A percentile compares a stretch with the other conserved stretches of the same genome.
phyloP scores from a whole-genome alignment of 2,329 filamentous ascomycete genomes.

The Thyridium curvatum region DNA sequence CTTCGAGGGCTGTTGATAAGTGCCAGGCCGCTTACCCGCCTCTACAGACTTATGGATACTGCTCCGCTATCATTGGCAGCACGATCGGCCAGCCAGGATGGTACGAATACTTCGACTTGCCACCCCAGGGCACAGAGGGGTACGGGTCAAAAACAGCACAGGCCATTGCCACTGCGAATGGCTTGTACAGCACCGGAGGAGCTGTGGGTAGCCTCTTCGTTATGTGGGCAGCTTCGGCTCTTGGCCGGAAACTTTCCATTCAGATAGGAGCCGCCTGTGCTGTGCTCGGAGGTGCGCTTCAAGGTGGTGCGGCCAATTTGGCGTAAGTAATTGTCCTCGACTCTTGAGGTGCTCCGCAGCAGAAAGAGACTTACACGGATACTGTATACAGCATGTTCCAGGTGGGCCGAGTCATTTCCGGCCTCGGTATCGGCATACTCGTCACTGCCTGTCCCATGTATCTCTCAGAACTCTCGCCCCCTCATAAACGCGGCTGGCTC shows the following conservation, averaged over 20 bases:
- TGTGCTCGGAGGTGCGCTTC: conserved; percentile 38
- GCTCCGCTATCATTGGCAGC: conserved; percentile 40
- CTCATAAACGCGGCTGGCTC: conserved; percentile 33
- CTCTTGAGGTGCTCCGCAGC: no score
- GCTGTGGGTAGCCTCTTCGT: conserved; percentile 39
- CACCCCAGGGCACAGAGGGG: conserved; percentile 31
- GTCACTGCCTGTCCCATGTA: conserved; percentile 38
- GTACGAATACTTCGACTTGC: conserved; percentile 42
- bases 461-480: conserved; percentile 32
- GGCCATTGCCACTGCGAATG: conserved; percentile 41
- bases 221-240: conserved; percentile 39
- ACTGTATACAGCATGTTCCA: conserved; percentile 32
- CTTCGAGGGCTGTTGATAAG: no score
- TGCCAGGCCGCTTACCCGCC: background rate
- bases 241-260: conserved; percentile 37
- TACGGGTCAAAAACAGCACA: conserved; percentile 38
- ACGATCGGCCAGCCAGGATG: conserved; percentile 47
- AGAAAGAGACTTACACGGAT: no score
- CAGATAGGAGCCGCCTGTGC: conserved; percentile 36
- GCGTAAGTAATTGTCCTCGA: conserved; percentile 19
- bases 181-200: conserved; percentile 40
- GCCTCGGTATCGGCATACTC: conserved; percentile 32
- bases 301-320: conserved; percentile 35
- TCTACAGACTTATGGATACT: conserved; percentile 42
- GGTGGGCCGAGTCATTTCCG: conserved; percentile 32